Percentiles rank a stretch among this genome's conserved stretches.
Conservation (phyloP, 139 green algal genomes). For the Asterochloris erici region DNA sequence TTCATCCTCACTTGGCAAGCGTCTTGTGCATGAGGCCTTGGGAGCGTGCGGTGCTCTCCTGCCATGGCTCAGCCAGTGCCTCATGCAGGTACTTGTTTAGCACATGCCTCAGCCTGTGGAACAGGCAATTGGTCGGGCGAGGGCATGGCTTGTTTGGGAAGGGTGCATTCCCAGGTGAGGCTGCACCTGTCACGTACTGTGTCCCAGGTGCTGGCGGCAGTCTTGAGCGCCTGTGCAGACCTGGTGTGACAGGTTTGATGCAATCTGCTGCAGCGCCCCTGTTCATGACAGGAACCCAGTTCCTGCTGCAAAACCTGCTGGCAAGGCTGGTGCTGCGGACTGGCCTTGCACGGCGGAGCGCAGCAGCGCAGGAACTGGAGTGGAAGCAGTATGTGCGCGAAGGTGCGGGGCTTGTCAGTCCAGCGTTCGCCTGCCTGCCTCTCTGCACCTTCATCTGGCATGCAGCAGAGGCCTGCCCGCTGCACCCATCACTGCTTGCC, state of each 20-base stretch:
- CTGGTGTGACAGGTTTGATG: neutral
- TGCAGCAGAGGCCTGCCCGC: neutral
- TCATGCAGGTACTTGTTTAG: constrained; percentile 74
- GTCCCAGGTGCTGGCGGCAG: neutral
- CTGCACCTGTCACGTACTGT: neutral
- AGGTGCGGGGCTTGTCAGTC: constrained; percentile 25
- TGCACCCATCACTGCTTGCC: neutral
- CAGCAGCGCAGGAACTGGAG: constrained; percentile 23
- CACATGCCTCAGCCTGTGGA: constrained; percentile 71
- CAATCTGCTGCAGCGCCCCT: constrained; percentile 46
- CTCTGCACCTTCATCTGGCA: neutral
- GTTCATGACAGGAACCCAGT: constrained; percentile 66
- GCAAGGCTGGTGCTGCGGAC: constrained; percentile 43
- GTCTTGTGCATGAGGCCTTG: neutral
- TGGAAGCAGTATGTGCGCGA: constrained; percentile 58
- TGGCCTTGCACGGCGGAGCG: constrained; percentile 37
- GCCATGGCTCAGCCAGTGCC: neutral
- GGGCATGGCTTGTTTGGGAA: constrained; percentile 63
- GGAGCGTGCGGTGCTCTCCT: neutral
- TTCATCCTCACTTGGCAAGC: constrained; percentile 11
- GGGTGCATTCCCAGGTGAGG: constrained; percentile 70
- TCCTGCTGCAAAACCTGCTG: constrained; percentile 68
- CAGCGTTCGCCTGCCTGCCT: too few species aligned
- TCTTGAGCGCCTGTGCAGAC: neutral
- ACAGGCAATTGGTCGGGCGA: constrained; percentile 68